phyloP scores from a whole-genome alignment of 164 flowering plant genomes.

The Protea cynaroides region DNA sequence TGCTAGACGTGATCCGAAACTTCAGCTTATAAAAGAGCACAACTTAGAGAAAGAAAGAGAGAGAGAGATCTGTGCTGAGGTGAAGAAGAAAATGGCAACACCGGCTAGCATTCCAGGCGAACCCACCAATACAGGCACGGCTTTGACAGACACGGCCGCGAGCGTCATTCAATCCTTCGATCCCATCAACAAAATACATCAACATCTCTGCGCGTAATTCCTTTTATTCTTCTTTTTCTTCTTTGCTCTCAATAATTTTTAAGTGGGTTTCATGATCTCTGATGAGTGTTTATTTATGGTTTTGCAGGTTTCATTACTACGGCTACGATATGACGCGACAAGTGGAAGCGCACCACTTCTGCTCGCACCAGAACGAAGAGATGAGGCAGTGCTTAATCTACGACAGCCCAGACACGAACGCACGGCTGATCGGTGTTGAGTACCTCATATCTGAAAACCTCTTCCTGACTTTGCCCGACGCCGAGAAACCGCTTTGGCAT shows the following conservation, averaged over 20 bases:
- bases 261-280: no score
- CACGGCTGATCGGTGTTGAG: slow-evolving; percentile 74
- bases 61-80: not conserved
- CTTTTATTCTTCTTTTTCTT: not conserved
- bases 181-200: slow-evolving; percentile 79
- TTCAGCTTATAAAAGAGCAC: no score
- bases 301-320: slow-evolving; percentile 66
- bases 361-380: slow-evolving; percentile 81
- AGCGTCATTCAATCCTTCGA: slow-evolving; percentile 61
- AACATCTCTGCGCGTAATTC: slow-evolving; percentile 89
- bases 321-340: slow-evolving; percentile 81
- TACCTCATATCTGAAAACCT: slow-evolving; percentile 64
- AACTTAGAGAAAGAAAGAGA: no score
- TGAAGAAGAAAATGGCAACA: not conserved
- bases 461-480: slow-evolving; percentile 62
- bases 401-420: slow-evolving; percentile 48
- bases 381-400: slow-evolving; percentile 86
- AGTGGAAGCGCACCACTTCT: slow-evolving; percentile 92
- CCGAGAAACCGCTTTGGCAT: slow-evolving; percentile 88
- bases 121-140: slow-evolving; percentile 45
- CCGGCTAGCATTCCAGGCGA: slow-evolving; percentile 49
- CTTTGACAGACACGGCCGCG: slow-evolving; percentile 62
- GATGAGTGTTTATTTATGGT: not conserved
- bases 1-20: no score
- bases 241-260: not conserved